Conservation (phyloP, 352 stramenopile species). For the Thraustochytrium sp. region DNA sequence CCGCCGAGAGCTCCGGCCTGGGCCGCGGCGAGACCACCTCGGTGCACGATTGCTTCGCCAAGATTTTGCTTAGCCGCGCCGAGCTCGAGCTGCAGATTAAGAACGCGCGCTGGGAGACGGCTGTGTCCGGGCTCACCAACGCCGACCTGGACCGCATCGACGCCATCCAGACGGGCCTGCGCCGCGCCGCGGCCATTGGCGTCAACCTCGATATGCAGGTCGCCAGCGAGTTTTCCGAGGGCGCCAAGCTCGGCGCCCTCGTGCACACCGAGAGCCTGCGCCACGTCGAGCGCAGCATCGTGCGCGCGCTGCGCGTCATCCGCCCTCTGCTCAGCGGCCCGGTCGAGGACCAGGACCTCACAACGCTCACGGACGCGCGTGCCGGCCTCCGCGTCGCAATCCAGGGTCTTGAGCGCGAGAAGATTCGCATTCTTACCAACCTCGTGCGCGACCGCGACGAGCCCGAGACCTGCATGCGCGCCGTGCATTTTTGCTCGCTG, state of each 20-base stretch:
- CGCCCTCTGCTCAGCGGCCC: background rate
- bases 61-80: background rate
- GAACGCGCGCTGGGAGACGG: conserved; percentile 2
- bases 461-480: background rate
- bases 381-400: background rate
- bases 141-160: conserved; percentile 14
- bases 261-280: conserved; percentile 10
- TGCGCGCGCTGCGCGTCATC: background rate
- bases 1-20: background rate
- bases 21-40: conserved; percentile 25
- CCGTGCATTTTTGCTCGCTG: conserved; percentile 25
- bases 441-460: background rate
- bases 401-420: background rate
- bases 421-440: conserved; percentile 20
- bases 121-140: background rate
- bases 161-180: conserved; percentile 12
- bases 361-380: background rate
- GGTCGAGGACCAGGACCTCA: background rate
- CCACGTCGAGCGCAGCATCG: background rate
- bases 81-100: conserved; percentile 14
- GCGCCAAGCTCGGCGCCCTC: background rate
- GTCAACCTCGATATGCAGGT: conserved; percentile 39
- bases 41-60: conserved; percentile 22
- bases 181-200: conserved; percentile 1
- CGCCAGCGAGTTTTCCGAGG: background rate